These are phyloP conservation scores for Elaeis oleifera DNA, from an alignment of 202 grass and related monocot genomes.

Conservation along the genomic window DNA sequence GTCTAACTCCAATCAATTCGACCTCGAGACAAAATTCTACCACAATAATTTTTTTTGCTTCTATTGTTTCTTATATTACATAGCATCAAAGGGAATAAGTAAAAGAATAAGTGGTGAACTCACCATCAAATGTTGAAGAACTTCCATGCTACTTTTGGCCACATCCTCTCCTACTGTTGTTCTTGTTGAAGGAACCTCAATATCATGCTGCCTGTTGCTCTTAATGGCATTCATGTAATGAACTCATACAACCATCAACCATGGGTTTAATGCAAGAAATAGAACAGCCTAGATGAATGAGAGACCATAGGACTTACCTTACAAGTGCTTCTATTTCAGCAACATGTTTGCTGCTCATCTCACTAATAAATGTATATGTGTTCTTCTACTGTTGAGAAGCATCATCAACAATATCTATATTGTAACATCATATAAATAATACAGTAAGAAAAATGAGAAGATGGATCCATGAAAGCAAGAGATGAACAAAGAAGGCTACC, in stretches of 20 bases:
- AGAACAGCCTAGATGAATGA: neutral
- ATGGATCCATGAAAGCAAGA: too few relatives aligned
- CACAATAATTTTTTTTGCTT: too few relatives aligned
- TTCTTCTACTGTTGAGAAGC: conserved; percentile 71
- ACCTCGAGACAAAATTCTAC: too few relatives aligned
- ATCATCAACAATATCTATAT: conserved; percentile 48
- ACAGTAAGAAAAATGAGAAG: too few relatives aligned
- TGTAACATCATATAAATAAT: conserved; percentile 14
- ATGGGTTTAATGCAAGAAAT: neutral
- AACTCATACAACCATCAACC: neutral
- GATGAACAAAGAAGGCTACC: too few relatives aligned
- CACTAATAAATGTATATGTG: conserved; percentile 46
- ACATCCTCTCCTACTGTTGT: conserved; percentile 29
- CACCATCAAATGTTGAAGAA: conserved; percentile 60
- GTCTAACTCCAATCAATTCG: too few relatives aligned
- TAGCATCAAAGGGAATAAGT: too few relatives aligned
- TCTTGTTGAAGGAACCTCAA: conserved; percentile 51
- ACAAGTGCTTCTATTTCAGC: conserved; percentile 46
- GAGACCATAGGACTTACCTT: too few relatives aligned
- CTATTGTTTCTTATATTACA: too few relatives aligned
- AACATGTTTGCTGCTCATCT: conserved; percentile 63
- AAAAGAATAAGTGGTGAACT: conserved; percentile 12
- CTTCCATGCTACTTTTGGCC: conserved; percentile 21
- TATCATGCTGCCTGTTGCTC: conserved; percentile 56
- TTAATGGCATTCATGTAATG: conserved; percentile 49